Conservation (phyloP, 2,329 filamentous ascomycete genomes). For the Colletotrichum liriopes region DNA sequence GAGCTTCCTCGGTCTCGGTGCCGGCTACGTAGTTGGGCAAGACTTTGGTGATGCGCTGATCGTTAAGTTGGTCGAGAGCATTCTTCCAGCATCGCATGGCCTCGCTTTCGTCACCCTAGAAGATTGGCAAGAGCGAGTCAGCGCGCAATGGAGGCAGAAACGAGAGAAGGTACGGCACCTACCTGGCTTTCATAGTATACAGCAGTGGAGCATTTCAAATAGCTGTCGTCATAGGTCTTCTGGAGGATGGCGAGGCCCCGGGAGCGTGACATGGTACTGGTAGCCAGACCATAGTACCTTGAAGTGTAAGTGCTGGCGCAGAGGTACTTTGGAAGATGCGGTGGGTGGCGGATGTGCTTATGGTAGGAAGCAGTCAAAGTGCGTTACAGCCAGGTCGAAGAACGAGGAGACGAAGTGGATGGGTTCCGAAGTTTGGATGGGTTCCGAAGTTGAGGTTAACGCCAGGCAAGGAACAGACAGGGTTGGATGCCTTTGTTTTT, state of each 20-base stretch:
- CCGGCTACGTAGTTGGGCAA: slow-evolving; percentile 79
- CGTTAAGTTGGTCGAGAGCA: slow-evolving; percentile 90
- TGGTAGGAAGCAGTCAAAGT: neutral
- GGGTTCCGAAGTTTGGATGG: slow-evolving; percentile 5
- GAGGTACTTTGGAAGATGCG: neutral
- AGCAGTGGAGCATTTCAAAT: slow-evolving; percentile 93
- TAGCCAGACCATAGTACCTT: slow-evolving; percentile 37
- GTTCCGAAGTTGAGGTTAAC: slow-evolving; percentile 11
- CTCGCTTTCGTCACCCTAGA: slow-evolving; percentile 89
- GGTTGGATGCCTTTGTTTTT: slow-evolving; percentile 20
- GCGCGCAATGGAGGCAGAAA: slow-evolving; percentile 33
- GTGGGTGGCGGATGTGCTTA: neutral
- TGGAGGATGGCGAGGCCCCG: slow-evolving; percentile 81
- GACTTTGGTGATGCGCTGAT: slow-evolving; percentile 84
- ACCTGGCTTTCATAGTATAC: slow-evolving; percentile 97
- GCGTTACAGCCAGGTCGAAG: neutral
- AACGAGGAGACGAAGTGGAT: neutral
- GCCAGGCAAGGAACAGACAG: slow-evolving; percentile 7
- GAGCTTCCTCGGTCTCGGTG: slow-evolving; percentile 86
- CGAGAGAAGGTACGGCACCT: slow-evolving; percentile 43
- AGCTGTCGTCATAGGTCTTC: slow-evolving; percentile 98
- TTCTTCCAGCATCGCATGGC: slow-evolving; percentile 91
- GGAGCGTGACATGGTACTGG: slow-evolving; percentile 66
- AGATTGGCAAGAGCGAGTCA: slow-evolving; percentile 20
- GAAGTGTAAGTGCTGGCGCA: slow-evolving; percentile 1